These are phyloP conservation scores for Aureobasidium sp. DNA, from an alignment of 2,329 filamentous ascomycete species.

Conservation along the genomic window DNA sequence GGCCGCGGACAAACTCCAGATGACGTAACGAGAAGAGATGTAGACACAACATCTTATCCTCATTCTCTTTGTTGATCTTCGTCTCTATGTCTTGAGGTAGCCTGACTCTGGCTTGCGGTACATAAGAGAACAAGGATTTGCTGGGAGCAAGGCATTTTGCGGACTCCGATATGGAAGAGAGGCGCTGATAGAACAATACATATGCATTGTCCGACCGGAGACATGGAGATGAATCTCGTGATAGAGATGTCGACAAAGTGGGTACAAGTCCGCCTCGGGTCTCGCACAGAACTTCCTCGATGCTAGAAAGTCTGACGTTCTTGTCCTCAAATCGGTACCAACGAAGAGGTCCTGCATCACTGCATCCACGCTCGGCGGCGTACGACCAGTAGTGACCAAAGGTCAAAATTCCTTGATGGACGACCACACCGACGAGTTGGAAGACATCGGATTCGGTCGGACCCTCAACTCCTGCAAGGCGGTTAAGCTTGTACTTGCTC, in stretches of 20 bases:
- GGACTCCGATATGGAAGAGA: slow-evolving; percentile 48
- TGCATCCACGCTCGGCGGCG: slow-evolving; percentile 36
- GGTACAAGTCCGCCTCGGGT: slow-evolving; percentile 54
- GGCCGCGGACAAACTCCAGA: slow-evolving; percentile 54
- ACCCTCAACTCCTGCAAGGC: slow-evolving; percentile 57
- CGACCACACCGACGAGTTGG: slow-evolving; percentile 87
- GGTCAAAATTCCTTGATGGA: slow-evolving; percentile 87
- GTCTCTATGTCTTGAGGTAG: slow-evolving; percentile 38
- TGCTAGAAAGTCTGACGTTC: slow-evolving; percentile 68
- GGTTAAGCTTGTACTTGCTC: slow-evolving; percentile 79
- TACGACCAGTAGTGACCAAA: slow-evolving; percentile 98
- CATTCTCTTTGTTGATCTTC: slow-evolving; percentile 64
- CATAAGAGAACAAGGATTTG: not conserved
- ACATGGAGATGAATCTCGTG: slow-evolving; percentile 23
- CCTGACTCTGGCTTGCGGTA: slow-evolving; percentile 38
- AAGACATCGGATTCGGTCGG: slow-evolving; percentile 64
- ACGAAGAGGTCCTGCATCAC: slow-evolving; percentile 13
- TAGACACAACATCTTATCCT: slow-evolving; percentile 63
- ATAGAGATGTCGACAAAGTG: slow-evolving; percentile 54
- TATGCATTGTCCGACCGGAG: slow-evolving; percentile 61
- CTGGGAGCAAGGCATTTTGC: not conserved
- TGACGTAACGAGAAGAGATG: slow-evolving; percentile 71
- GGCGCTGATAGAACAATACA: slow-evolving; percentile 94
- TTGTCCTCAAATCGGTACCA: slow-evolving; percentile 97
- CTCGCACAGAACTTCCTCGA: slow-evolving; percentile 59